Evolutionary conservation across 2,329 filamentous ascomycete genomes (phyloP).

Genomic region (Ophiobolus disseminans): DNA sequence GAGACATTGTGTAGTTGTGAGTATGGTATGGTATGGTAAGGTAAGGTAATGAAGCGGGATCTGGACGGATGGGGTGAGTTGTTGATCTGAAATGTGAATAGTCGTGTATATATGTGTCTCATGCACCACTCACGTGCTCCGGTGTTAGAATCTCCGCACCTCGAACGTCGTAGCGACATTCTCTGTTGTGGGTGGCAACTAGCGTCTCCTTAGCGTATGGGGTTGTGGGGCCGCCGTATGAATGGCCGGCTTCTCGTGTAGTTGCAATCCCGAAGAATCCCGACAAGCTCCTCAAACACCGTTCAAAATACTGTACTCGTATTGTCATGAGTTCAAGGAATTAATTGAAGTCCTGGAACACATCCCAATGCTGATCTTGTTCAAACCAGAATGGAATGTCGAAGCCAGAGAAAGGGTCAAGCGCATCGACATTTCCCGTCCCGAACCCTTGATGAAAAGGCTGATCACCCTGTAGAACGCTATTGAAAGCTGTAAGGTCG

Average conservation of each 20-base stretch:
- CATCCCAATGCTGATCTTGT: slow-evolving; percentile 41
- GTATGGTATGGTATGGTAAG: neutral
- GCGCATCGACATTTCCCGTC: slow-evolving; percentile 11
- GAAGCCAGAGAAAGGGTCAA: slow-evolving; percentile 43
- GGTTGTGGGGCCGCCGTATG: neutral
- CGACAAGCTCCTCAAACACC: neutral
- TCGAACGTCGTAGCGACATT: neutral
- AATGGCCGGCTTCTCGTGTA: neutral
- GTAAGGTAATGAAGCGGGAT: neutral
- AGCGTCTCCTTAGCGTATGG: neutral
- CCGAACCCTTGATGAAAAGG: neutral
- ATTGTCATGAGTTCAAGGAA: neutral
- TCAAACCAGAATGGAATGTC: slow-evolving; percentile 48
- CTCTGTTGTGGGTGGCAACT: neutral
- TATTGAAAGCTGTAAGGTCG: too few relatives aligned
- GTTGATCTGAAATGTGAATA: neutral
- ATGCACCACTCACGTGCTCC: neutral
- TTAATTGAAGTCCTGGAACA: slow-evolving; percentile 17
- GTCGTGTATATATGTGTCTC: neutral
- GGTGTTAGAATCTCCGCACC: slow-evolving; percentile 1
- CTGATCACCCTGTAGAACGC: slow-evolving; percentile 10
- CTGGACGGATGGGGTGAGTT: neutral
- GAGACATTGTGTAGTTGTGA: slow-evolving; percentile 27
- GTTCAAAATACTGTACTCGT: neutral
- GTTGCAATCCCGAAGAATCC: neutral